Base-by-base conservation (phyloP, 1,139 yeast species). In the Suhomyces kunorum region DNA sequence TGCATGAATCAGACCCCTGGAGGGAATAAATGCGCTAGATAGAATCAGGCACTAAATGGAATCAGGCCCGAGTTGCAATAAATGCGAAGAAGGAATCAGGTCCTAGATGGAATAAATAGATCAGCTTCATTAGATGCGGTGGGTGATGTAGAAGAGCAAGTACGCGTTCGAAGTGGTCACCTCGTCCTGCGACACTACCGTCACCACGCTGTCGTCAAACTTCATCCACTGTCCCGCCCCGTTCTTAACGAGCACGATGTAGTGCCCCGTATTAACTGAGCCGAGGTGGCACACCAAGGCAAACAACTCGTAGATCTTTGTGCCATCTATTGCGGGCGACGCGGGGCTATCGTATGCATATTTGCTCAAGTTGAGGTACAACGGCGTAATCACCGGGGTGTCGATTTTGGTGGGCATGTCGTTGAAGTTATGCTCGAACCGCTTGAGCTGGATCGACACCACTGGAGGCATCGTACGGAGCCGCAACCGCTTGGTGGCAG, bases 201-300 rank as follows among this genome's bases (percentile, higher is more conserved):
- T 78, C n/a, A 92, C 86, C 54, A 83, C 80, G 18, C 94, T 82
- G 63, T 92, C 98, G 58, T 92, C 96, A 60, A 89, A 90, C 59
- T 80, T 83, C 57, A 84, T 84, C 98, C 98, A 92, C 54, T 75
- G 66, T 13, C 90, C 89, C 33, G 78, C 76, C 14, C 79, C 71
- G 48, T 76, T 79, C 58, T 89, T 90, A 47, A 87, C 76, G 52
- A 83, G 76, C 16, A 94, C 86, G 13, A 90, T 77, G 59, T 92
- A 92, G 63, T 92, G 98, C 9, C 98, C 98, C 1, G 97, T 92
- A 57, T 88, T 87, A 5, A 90, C 94, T 18, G 92, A 82, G 1
- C 98, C 98, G 33, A 81, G 81, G 59, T 92, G 98, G 54, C 90
- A 81, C 8, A 92, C 83, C 28, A 89, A 79, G 1, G 94, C 96